A percentile compares a stretch with the other conserved stretches of the same genome.
phyloP scores from a whole-genome alignment of 1,284 basidiomycete genomes.

The Cerioporus squamosus region DNA sequence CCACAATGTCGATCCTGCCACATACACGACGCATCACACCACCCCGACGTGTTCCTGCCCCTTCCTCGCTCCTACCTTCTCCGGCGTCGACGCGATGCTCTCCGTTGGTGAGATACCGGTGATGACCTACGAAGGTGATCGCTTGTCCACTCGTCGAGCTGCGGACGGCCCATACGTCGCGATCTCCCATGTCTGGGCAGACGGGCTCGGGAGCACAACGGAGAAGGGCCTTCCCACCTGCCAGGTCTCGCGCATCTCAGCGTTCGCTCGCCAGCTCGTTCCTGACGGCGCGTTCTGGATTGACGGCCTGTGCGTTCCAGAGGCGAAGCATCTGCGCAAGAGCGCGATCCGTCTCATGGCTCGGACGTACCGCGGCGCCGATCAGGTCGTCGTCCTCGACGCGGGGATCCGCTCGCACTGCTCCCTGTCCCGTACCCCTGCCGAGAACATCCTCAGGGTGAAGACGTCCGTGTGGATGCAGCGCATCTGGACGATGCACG shows the following conservation, averaged over 20 bases:
- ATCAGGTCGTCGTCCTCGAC: conserved; percentile 20
- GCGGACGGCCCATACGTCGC: conserved; percentile 12
- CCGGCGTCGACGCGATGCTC: conserved; percentile 5
- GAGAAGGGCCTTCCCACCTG: conserved; percentile 21
- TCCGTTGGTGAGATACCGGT: background rate
- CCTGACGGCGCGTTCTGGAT: conserved; percentile 20
- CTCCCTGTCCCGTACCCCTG: background rate
- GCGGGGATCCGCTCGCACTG: conserved; percentile 11
- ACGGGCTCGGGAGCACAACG: conserved; percentile 24
- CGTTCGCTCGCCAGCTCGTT: background rate
- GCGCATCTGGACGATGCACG: conserved; percentile 22
- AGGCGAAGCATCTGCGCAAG: conserved; percentile 1
- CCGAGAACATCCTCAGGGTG: conserved; percentile 17
- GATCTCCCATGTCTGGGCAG: conserved; percentile 27
- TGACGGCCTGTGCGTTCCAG: conserved; percentile 23
- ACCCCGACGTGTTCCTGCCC: background rate
- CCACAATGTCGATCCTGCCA: background rate
- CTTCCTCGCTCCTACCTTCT: conserved; percentile 7
- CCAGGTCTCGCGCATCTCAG: conserved; percentile 13
- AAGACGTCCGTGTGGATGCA: conserved; percentile 18
- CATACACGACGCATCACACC: conserved; percentile 4
- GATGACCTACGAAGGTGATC: background rate
- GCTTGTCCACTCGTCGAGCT: background rate
- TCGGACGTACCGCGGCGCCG: conserved; percentile 14
- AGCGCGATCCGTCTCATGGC: conserved; percentile 21